These are phyloP conservation scores for Yamadazyma friedrichii DNA, from an alignment of 1,139 yeast species.

Conservation along the genomic window DNA sequence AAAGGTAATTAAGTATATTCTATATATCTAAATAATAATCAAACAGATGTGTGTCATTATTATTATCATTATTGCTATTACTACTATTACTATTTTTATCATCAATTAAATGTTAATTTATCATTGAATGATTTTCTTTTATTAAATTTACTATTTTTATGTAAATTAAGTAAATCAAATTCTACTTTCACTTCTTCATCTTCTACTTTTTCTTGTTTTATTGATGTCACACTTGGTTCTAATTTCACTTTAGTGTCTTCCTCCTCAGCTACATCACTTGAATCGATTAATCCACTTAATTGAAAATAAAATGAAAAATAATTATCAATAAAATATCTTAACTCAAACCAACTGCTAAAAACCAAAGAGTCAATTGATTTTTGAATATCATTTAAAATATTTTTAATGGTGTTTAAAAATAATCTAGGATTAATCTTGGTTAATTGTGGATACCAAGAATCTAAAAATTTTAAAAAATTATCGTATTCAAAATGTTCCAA, in stretches of 20 bases:
- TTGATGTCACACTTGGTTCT: no score
- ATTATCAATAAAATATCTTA: conserved; percentile 77
- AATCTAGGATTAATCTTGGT: conserved; percentile 53
- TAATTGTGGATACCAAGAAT: conserved; percentile 47
- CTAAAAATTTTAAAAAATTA: conserved; percentile 24
- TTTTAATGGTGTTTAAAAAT: conserved; percentile 53
- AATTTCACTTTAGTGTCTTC: no score
- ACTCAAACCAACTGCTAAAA: conserved; percentile 77
- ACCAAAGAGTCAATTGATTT: conserved; percentile 66
- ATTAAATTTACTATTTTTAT: no score
- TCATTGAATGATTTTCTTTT: no score
- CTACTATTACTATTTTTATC: background rate
- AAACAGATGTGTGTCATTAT: background rate
- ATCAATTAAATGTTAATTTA: no score
- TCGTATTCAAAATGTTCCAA: background rate
- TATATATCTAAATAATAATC: conserved; percentile 1
- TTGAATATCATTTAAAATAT: conserved; percentile 61
- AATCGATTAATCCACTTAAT: conserved; percentile 59
- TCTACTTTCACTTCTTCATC: background rate
- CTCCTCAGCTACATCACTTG: background rate
- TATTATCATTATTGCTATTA: background rate
- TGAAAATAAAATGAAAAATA: conserved; percentile 70
- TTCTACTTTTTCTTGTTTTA: no score
- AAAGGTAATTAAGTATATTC: background rate
- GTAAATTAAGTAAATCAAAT: background rate